Evolutionary conservation across 1,284 basidiomycete species (phyloP).

Genomic region (Blastosporella zonata): DNA sequence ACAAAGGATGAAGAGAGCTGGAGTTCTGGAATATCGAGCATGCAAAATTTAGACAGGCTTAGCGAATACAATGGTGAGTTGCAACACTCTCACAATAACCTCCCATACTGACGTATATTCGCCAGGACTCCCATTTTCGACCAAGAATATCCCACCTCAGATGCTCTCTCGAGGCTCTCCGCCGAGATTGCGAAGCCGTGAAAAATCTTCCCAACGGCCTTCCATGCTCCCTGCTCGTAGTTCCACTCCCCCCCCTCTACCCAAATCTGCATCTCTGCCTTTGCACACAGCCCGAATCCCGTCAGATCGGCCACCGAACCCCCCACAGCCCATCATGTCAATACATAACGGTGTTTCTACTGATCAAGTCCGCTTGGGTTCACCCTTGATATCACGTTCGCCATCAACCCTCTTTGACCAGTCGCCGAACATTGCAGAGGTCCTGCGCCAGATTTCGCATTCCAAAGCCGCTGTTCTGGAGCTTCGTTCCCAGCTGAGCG

Average conservation of each 20-base stretch:
- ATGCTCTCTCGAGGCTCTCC: conserved; percentile 42
- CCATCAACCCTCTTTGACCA: conserved; percentile 53
- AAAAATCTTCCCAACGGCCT: conserved; percentile 46
- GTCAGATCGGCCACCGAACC: conserved; percentile 30
- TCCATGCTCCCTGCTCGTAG: conserved; percentile 43
- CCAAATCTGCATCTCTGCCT: conserved; percentile 77
- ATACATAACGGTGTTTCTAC: conserved; percentile 27
- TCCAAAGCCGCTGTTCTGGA: conserved; percentile 69
- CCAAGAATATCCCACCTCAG: conserved; percentile 42
- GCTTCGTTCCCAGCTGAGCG: conserved; percentile 72
- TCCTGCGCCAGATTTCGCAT: conserved; percentile 74
- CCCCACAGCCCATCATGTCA: conserved; percentile 35
- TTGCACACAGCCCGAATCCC: conserved; percentile 55
- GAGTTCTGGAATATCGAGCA: conserved; percentile 68
- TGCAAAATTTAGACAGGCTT: conserved; percentile 65
- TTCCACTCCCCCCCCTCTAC: conserved; percentile 73
- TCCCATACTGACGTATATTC: conserved; percentile 1
- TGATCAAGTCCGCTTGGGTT: conserved; percentile 33
- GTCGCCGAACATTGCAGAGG: conserved; percentile 70
- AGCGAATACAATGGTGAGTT: conserved; percentile 59
- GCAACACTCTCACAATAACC: neutral
- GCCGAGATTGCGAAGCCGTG: conserved; percentile 55
- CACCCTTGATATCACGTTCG: conserved; percentile 35
- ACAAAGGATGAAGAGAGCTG: conserved; percentile 70
- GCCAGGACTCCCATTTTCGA: conserved; percentile 49